phyloP scores from a whole-genome alignment of 805 yeast species.

The Yarrowia sp. region DNA sequence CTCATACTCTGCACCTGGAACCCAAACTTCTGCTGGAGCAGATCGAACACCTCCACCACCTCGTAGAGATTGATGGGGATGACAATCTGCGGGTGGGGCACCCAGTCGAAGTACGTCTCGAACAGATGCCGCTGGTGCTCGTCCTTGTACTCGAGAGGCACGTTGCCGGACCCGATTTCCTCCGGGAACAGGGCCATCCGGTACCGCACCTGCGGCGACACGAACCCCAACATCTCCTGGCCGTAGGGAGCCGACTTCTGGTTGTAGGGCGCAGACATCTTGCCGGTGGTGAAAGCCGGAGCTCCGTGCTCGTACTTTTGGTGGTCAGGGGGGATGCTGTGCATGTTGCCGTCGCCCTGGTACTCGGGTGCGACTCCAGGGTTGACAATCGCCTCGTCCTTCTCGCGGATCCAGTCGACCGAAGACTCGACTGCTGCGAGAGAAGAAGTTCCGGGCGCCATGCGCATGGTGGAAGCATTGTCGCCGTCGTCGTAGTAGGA shows the following conservation, averaged over 20 bases:
- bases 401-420: slow-evolving; percentile 21
- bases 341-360: background rate
- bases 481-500: slow-evolving; percentile 2
- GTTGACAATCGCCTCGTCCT: slow-evolving; percentile 14
- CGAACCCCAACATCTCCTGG: slow-evolving; percentile 16
- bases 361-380: slow-evolving; percentile 19
- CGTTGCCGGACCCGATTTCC: background rate
- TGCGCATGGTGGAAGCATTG: slow-evolving; percentile 14
- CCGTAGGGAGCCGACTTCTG: slow-evolving; percentile 15
- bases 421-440: slow-evolving; percentile 16
- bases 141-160: slow-evolving; percentile 4
- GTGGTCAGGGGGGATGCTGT: slow-evolving; percentile 4
- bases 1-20: slow-evolving; percentile 64
- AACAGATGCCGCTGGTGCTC: background rate
- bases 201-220: slow-evolving; percentile 16
- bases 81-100: slow-evolving; percentile 12
- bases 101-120: background rate
- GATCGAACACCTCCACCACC: slow-evolving; percentile 56
- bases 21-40: slow-evolving; percentile 56
- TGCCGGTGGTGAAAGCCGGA: background rate
- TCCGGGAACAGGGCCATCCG: slow-evolving; percentile 21
- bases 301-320: slow-evolving; percentile 15
- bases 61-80: slow-evolving; percentile 39
- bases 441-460: background rate
- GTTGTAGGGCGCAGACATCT: slow-evolving; percentile 18